Conservation (phyloP, 331 rosid genomes). For the Malus hybrid region DNA sequence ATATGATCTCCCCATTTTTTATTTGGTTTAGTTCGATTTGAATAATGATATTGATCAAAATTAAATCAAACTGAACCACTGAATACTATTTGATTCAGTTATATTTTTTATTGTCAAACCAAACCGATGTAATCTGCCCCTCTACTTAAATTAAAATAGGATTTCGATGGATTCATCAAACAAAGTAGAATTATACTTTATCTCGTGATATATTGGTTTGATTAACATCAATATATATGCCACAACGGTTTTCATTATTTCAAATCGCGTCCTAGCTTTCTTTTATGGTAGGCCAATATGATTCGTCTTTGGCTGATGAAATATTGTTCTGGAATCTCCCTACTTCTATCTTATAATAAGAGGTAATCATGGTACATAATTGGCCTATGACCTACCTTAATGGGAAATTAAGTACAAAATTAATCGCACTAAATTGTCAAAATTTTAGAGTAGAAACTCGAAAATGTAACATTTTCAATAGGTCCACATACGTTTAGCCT, state of each 20-base stretch:
- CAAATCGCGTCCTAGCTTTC: not conserved
- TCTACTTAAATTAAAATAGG: no score
- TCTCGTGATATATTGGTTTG: not conserved
- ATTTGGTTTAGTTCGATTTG: no score
- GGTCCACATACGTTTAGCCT: not conserved
- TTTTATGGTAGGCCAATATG: slow-evolving; percentile 32
- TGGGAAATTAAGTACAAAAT: not conserved
- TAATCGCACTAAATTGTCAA: not conserved
- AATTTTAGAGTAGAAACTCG: not conserved
- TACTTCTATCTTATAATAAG: not conserved
- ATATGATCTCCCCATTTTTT: no score
- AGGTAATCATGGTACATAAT: not conserved
- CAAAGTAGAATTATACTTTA: not conserved
- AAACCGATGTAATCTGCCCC: no score
- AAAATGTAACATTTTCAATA: no score
- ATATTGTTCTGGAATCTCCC: slow-evolving; percentile 8
- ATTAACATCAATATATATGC: no score
- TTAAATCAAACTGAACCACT: no score
- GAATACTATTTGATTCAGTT: no score
- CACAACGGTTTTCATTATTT: slow-evolving; percentile 7
- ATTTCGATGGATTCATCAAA: not conserved
- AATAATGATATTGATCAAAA: no score
- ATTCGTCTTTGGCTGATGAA: slow-evolving; percentile 12
- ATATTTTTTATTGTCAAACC: no score
- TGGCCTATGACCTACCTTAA: not conserved